phyloP scores from a whole-genome alignment of 768 basidiomycete species.

The Rhizopogon salebrosus region DNA sequence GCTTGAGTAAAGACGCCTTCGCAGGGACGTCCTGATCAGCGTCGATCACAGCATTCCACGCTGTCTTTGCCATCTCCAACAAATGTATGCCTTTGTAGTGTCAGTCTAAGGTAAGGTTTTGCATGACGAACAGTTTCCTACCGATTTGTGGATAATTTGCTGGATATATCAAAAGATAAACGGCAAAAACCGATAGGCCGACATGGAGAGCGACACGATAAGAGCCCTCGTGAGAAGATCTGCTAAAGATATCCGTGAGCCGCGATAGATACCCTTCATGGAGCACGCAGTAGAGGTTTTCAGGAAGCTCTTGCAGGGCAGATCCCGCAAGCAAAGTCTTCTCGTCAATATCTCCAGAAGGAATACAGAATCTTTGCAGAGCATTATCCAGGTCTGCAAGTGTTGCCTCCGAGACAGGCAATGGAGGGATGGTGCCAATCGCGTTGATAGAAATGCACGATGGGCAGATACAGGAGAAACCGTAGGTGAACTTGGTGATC shows the following conservation, averaged over 20 bases:
- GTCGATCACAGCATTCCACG: constrained; percentile 60
- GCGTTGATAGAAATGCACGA: constrained; percentile 46
- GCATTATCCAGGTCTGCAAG: constrained; percentile 19
- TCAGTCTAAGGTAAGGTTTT: neutral
- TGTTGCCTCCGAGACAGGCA: constrained; percentile 18
- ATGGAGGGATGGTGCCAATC: constrained; percentile 35
- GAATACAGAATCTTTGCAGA: constrained; percentile 36
- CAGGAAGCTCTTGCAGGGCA: constrained; percentile 21
- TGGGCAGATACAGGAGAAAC: constrained; percentile 58
- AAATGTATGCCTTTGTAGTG: constrained; percentile 61
- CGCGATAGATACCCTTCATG: constrained; percentile 53
- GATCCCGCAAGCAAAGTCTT: constrained; percentile 1
- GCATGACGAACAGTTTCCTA: constrained; percentile 24
- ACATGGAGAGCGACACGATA: constrained; percentile 45
- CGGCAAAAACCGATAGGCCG: constrained; percentile 55
- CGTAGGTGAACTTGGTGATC: constrained; percentile 58
- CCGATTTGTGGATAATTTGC: constrained; percentile 80
- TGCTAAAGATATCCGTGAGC: constrained; percentile 62
- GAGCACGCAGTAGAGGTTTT: constrained; percentile 31
- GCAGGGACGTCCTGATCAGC: constrained; percentile 11
- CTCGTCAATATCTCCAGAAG: constrained; percentile 19
- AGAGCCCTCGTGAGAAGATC: constrained; percentile 62
- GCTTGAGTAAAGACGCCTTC: constrained; percentile 20
- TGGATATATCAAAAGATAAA: constrained; percentile 71
- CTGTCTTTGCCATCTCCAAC: constrained; percentile 70